Evolutionary conservation across 1,284 basidiomycete genomes (phyloP).

Genomic region (Melampsora larici-populina): DNA sequence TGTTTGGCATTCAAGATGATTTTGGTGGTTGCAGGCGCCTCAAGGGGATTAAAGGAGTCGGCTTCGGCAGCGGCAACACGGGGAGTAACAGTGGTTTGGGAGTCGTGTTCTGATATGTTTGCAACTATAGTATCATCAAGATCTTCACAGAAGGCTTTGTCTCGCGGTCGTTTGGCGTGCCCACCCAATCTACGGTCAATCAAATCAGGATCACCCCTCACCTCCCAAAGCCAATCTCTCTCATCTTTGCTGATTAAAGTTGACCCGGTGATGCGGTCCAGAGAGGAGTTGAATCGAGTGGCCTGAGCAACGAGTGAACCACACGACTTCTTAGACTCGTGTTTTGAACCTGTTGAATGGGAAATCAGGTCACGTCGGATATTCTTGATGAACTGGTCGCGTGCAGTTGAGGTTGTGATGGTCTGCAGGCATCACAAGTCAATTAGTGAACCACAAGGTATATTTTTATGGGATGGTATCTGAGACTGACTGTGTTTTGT

Average conservation of each 20-base stretch:
- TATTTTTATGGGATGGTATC: too few relatives aligned
- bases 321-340: not conserved
- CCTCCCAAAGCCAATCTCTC: constrained; percentile 9
- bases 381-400: not conserved
- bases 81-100: too few relatives aligned
- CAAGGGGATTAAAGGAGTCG: not conserved
- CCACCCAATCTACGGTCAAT: constrained; percentile 40
- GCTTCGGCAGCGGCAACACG: not conserved
- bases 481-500: too few relatives aligned
- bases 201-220: constrained; percentile 23
- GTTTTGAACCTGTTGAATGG: not conserved
- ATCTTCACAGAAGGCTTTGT: constrained; percentile 20
- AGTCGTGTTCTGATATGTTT: too few relatives aligned
- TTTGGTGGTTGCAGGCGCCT: too few relatives aligned
- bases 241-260: constrained; percentile 7
- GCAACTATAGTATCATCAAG: too few relatives aligned
- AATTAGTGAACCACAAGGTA: too few relatives aligned
- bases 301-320: constrained; percentile 13
- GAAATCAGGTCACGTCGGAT: not conserved
- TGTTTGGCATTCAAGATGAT: not conserved
- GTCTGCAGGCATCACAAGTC: too few relatives aligned
- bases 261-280: constrained; percentile 28
- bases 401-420: not conserved
- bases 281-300: constrained; percentile 14
- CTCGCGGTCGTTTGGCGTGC: constrained; percentile 22